These are phyloP conservation scores for Xylaria longipes DNA, from an alignment of 495 filamentous ascomycete species.

Conservation along the genomic window DNA sequence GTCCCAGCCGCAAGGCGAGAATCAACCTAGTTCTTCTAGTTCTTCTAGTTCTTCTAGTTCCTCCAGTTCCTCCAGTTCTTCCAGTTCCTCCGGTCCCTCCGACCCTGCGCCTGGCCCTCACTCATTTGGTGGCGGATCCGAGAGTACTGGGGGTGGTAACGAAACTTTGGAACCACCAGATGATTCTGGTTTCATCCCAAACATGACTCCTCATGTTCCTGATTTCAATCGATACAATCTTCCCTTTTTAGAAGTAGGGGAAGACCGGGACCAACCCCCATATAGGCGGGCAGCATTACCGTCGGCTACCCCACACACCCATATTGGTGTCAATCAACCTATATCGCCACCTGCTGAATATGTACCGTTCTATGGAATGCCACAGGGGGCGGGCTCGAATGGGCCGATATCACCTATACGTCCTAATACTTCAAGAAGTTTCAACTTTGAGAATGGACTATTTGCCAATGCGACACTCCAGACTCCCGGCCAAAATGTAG, in stretches of 20 bases:
- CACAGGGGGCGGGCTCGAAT: constrained; percentile 29
- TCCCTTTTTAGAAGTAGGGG: constrained; percentile 4
- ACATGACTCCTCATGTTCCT: constrained; percentile 11
- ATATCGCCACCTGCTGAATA: constrained; percentile 17
- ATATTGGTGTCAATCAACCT: constrained; percentile 11
- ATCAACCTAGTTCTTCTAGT: not conserved
- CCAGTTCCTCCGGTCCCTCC: not conserved
- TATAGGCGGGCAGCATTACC: constrained; percentile 24
- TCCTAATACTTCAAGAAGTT: constrained; percentile 41
- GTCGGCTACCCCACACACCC: constrained; percentile 26
- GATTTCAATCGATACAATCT: not conserved
- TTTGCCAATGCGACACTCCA: constrained; percentile 40
- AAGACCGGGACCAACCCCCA: not conserved
- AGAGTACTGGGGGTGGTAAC: not conserved
- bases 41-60: not conserved
- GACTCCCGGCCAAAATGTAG: constrained; percentile 22
- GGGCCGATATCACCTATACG: constrained; percentile 22
- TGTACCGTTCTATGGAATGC: constrained; percentile 30
- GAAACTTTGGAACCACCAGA: not conserved
- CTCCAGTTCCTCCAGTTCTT: not conserved
- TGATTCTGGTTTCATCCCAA: constrained; percentile 7
- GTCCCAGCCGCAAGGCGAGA: not conserved
- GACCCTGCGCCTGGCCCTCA: not conserved
- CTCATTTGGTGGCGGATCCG: not conserved
- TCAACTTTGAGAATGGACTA: constrained; percentile 43